A percentile compares a stretch with the other conserved stretches of the same genome.
phyloP scores from a whole-genome alignment of 2,329 filamentous ascomycete genomes.

The Aspergillus chevalieri region DNA sequence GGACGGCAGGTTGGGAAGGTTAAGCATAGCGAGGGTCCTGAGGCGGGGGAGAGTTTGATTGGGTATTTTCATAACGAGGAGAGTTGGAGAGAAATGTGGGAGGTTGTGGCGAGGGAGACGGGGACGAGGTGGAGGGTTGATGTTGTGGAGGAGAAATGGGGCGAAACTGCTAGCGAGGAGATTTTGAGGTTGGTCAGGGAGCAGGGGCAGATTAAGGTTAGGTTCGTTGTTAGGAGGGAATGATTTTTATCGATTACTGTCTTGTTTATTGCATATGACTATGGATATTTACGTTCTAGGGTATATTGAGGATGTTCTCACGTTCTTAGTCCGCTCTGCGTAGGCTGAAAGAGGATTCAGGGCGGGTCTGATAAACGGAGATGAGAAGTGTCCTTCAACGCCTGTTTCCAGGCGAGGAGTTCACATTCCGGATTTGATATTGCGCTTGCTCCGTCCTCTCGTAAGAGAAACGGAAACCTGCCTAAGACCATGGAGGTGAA shows the following conservation, averaged over 20 bases:
- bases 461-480: conserved; percentile 36
- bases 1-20: not conserved
- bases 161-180: not conserved
- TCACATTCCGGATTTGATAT: conserved; percentile 38
- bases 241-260: not conserved
- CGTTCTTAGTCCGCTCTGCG: conserved; percentile 53
- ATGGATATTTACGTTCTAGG: not conserved
- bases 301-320: conserved; percentile 41
- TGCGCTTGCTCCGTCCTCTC: conserved; percentile 37
- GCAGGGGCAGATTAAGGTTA: not conserved
- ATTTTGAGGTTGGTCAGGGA: not conserved
- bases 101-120: conserved; percentile 47
- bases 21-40: not conserved
- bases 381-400: conserved; percentile 26
- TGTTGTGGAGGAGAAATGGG: not conserved
- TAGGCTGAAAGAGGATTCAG: conserved; percentile 39
- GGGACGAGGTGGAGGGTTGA: conserved; percentile 45
- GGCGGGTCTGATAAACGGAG: conserved; percentile 53
- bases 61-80: conserved; percentile 45
- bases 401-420: conserved; percentile 8
- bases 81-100: conserved; percentile 51
- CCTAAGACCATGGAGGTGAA: conserved; percentile 42
- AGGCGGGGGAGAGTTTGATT: conserved; percentile 4
- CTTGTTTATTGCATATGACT: not conserved
- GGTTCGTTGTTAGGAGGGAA: not conserved